Conservation (phyloP, 2,329 filamentous ascomycete species). For the Talaromyces marneffei region DNA sequence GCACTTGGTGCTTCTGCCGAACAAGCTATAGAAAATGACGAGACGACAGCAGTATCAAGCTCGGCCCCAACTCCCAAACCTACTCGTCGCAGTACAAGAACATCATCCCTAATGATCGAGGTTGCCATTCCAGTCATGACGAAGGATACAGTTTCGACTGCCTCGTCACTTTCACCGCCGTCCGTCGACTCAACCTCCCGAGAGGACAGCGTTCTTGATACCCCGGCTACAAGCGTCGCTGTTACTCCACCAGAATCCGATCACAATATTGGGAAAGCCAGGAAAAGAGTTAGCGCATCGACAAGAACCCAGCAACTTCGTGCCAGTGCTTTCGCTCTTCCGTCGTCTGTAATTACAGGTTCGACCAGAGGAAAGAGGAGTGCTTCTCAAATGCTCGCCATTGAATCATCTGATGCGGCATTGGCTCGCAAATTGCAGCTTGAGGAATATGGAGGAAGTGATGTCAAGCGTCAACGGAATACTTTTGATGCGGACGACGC, state of each 20-base stretch:
- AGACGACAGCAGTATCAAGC: neutral
- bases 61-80: neutral
- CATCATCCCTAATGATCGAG: slow-evolving; percentile 17
- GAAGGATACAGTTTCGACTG: slow-evolving; percentile 18
- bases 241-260: slow-evolving; percentile 49
- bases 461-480: slow-evolving; percentile 33
- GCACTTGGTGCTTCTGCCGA: slow-evolving; percentile 15
- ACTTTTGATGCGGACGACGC: slow-evolving; percentile 14
- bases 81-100: slow-evolving; percentile 4
- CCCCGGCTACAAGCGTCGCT: slow-evolving; percentile 56
- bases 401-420: slow-evolving; percentile 42
- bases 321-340: slow-evolving; percentile 47
- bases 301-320: slow-evolving; percentile 44
- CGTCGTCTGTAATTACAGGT: slow-evolving; percentile 20
- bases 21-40: slow-evolving; percentile 17
- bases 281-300: slow-evolving; percentile 38
- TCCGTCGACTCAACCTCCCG: slow-evolving; percentile 36
- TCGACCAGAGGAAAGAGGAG: slow-evolving; percentile 40
- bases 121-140: slow-evolving; percentile 30
- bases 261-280: slow-evolving; percentile 18
- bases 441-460: slow-evolving; percentile 43
- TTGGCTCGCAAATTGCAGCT: slow-evolving; percentile 55
- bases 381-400: slow-evolving; percentile 37
- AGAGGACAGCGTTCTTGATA: slow-evolving; percentile 49
- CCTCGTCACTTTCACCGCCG: slow-evolving; percentile 36